These are phyloP conservation scores for Kazachstania kunashirensis DNA, from an alignment of 805 yeast genomes.

Conservation along the genomic window DNA sequence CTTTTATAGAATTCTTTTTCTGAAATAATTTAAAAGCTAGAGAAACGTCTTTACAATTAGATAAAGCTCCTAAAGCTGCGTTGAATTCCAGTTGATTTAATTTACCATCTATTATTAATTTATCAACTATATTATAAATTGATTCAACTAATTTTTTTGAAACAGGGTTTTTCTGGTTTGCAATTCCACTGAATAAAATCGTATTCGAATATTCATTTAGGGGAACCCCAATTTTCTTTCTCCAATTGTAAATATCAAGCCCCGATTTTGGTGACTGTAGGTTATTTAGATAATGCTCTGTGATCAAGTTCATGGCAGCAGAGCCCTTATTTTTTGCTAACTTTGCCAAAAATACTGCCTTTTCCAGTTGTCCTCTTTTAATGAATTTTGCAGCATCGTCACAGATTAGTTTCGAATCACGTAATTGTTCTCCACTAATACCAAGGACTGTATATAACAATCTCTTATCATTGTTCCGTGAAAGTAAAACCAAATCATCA, in stretches of 20 bases:
- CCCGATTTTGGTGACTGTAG: conserved; percentile 39
- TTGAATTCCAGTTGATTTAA: conserved; percentile 37
- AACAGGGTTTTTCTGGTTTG: conserved; percentile 26
- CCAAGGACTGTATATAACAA: conserved; percentile 50
- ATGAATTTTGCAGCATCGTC: conserved; percentile 45
- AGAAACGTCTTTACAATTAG: conserved; percentile 33
- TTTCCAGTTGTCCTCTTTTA: conserved; percentile 37
- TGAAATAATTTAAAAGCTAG: conserved; percentile 34
- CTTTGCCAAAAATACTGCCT: conserved; percentile 45
- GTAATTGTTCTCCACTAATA: conserved; percentile 44
- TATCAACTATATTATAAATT: conserved; percentile 28
- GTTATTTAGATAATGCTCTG: conserved; percentile 38
- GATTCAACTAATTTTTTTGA: conserved; percentile 30
- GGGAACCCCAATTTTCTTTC: conserved; percentile 54
- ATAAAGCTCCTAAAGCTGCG: conserved; percentile 37
- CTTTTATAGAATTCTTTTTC: conserved; percentile 8
- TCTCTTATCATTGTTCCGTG: conserved; percentile 33
- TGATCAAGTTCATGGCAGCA: conserved; percentile 55
- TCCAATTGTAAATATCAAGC: conserved; percentile 39
- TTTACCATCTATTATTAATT: conserved; percentile 23
- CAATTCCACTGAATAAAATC: conserved; percentile 38
- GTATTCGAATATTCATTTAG: conserved; percentile 41
- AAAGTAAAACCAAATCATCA: conserved; percentile 27
- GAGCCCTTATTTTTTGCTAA: conserved; percentile 41
- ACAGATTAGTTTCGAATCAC: conserved; percentile 49